Base-by-base conservation (phyloP, 305 asterid species). In the Petunia hybrid region DNA sequence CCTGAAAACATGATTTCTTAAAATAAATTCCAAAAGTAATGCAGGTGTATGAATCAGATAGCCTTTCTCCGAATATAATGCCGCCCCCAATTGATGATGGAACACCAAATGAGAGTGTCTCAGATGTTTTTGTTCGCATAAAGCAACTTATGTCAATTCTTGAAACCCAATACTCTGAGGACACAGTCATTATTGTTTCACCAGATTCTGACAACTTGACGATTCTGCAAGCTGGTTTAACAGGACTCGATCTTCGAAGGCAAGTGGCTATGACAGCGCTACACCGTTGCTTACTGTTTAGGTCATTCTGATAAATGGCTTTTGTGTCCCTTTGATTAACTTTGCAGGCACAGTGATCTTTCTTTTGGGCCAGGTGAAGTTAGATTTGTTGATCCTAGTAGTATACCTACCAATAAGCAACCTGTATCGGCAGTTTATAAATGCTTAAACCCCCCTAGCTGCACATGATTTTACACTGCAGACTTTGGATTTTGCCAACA, bases 91-190 rank as follows among this genome's bases (percentile, higher is more conserved):
- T 87, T 57, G 85, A 90, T 40, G 97, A 93, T 3, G 99, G 98
- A 39, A 95, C 99, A 31, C 99, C 99, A 9, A 95, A 95, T 45
- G 98, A 93, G 80, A 95, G 99, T 75, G 94, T 93, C 41, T 91
- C 87, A 8, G 99, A 93, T 70, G 99, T 95, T 10, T 93, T 93
- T 85, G 99, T 95, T 51, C 99, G 98, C 14, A 94, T 95, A 65
- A 95, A 97, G 8, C 98, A 93, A 65, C 94, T 93, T 84, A 95
- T 93, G 99, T 93, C 99, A 0, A 90, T 95, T 82, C 99, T 95
- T 31, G 99, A 95, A 87, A 93, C 98, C 2, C 99, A 93, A 59
- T 95, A 95, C 69, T 87, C 99, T 0, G 97, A 83, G 46, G 94
- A 93, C 76, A 91, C 97, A 0, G 93, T 94, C 51, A 75, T 95